phyloP scores from a whole-genome alignment of 75 land plant species.

The Cunninghamia lanceolata region DNA sequence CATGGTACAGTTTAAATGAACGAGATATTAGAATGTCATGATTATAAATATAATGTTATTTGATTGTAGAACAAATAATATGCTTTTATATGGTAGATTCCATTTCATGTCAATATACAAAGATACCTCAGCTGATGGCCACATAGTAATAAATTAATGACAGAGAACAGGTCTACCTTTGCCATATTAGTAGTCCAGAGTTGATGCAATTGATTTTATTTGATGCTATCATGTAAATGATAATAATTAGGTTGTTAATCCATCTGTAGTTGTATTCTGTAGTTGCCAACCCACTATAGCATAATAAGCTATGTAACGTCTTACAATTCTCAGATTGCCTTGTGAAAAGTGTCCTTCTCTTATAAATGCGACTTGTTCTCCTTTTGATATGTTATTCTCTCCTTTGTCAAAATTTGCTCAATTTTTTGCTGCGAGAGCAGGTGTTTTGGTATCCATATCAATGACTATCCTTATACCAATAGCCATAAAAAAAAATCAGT shows the following conservation, averaged over 20 bases:
- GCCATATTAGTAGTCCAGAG: background rate
- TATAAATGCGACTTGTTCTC: background rate
- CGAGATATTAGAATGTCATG: background rate
- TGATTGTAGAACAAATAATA: background rate
- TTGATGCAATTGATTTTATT: background rate
- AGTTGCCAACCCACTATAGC: background rate
- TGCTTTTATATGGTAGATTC: background rate
- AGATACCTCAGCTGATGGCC: background rate
- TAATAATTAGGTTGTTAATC: background rate
- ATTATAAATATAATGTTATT: background rate
- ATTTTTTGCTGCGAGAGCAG: background rate
- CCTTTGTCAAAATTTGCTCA: too few species aligned
- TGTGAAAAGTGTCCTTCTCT: background rate
- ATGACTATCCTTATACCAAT: background rate
- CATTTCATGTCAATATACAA: background rate
- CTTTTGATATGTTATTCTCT: background rate
- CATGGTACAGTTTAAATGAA: slow-evolving; percentile 2
- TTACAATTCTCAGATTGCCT: background rate
- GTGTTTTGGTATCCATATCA: background rate
- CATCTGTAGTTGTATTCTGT: background rate
- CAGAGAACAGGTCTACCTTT: background rate
- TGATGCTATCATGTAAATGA: background rate
- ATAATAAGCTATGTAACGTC: background rate
- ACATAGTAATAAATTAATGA: background rate
- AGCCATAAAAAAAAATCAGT: background rate